A percentile compares a stretch with the other conserved stretches of the same genome.
phyloP scores from a whole-genome alignment of 768 basidiomycete genomes.

The Mycena vulgaris region DNA sequence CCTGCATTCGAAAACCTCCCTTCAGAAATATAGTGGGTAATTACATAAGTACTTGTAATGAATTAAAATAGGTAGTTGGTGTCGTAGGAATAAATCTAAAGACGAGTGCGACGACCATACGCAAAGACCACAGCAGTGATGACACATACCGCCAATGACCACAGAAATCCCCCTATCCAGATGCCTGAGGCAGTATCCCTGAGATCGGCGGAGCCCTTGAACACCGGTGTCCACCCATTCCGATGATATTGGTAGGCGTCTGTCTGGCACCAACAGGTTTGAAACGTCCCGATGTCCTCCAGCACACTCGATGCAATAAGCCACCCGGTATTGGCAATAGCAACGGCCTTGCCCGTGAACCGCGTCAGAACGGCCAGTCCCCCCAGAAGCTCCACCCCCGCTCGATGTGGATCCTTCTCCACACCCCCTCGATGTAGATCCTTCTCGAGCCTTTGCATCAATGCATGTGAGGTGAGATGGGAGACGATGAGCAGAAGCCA shows the following conservation, averaged over 20 bases:
- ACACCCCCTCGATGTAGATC: no score
- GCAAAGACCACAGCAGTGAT: slow-evolving; percentile 18
- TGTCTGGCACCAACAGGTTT: slow-evolving; percentile 38
- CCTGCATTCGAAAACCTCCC: no score
- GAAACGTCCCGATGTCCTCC: slow-evolving; percentile 33
- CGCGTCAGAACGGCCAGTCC: slow-evolving; percentile 24
- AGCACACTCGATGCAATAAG: slow-evolving; percentile 31
- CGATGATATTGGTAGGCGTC: slow-evolving; percentile 8
- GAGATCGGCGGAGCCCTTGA: slow-evolving; percentile 14
- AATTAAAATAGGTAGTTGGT: no score
- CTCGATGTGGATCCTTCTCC: neutral
- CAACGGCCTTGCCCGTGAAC: slow-evolving; percentile 29
- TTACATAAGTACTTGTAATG: no score
- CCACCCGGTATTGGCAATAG: slow-evolving; percentile 34
- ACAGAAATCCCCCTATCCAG: slow-evolving; percentile 29
- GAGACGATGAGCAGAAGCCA: slow-evolving; percentile 50
- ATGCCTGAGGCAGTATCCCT: neutral
- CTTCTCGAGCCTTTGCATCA: slow-evolving; percentile 20
- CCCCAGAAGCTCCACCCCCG: slow-evolving; percentile 3
- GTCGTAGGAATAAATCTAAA: no score
- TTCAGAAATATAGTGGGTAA: no score
- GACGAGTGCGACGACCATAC: no score
- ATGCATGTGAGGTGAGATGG: slow-evolving; percentile 36
- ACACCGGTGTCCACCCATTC: slow-evolving; percentile 23
- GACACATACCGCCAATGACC: slow-evolving; percentile 11